Conservation (phyloP, 1,139 yeast species). For the Magnusiomyces sp. region DNA sequence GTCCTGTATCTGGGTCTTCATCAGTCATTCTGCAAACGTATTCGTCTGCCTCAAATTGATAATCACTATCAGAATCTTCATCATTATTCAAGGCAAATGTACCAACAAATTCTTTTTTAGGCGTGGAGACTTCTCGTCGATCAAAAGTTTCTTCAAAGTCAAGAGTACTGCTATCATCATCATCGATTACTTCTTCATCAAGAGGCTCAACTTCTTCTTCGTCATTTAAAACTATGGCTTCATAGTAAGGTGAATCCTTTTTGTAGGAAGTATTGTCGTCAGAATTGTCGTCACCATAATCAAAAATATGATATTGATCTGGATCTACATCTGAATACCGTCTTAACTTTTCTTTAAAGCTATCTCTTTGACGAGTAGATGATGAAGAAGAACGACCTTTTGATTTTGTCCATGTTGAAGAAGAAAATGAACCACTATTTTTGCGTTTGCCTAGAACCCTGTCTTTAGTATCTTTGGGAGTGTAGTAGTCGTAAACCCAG, state of each 20-base stretch:
- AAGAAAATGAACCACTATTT: too few relatives aligned
- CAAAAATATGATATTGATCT: background rate
- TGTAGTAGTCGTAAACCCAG: slow-evolving; percentile 40
- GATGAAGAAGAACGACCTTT: too few relatives aligned
- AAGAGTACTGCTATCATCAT: background rate
- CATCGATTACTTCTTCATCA: background rate
- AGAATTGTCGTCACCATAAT: background rate
- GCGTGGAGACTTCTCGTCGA: too few relatives aligned
- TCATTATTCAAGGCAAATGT: background rate
- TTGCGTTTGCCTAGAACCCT: too few relatives aligned
- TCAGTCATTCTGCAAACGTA: background rate
- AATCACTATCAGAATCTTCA: background rate
- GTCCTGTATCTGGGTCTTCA: slow-evolving; percentile 9
- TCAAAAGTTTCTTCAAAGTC: background rate
- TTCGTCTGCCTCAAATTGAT: slow-evolving; percentile 1
- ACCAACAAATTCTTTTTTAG: too few relatives aligned
- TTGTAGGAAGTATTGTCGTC: background rate
- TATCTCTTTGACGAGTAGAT: too few relatives aligned
- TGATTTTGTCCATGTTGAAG: too few relatives aligned
- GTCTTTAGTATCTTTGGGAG: too few relatives aligned
- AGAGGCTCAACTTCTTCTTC: background rate
- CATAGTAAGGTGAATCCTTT: background rate
- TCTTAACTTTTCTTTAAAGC: background rate
- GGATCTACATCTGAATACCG: slow-evolving; percentile 1
- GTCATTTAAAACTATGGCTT: background rate